Percentiles rank a stretch among this genome's conserved stretches.
Evolutionary conservation across 2,329 filamentous ascomycete species (phyloP).

Genomic region (Cercospora beticola): DNA sequence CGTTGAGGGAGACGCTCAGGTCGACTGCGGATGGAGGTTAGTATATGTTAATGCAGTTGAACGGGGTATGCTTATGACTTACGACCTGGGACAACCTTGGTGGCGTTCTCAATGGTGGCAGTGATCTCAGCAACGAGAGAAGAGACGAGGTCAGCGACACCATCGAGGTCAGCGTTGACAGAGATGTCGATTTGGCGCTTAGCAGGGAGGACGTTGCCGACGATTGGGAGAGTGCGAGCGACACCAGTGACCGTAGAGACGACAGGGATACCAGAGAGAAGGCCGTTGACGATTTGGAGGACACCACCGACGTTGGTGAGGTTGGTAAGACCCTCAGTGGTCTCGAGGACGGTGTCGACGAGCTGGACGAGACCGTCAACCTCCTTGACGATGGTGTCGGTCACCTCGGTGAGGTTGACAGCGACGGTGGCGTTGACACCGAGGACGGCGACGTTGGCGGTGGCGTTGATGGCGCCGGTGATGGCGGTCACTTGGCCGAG

Average conservation of each 20-base stretch:
- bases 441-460: constrained; percentile 4
- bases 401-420: constrained; percentile 9
- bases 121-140: constrained; percentile 18
- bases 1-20: constrained; percentile 6
- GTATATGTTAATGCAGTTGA: not conserved
- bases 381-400: constrained; percentile 5
- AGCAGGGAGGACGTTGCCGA: constrained; percentile 1
- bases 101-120: constrained; percentile 14
- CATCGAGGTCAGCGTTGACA: constrained; percentile 5
- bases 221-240: not conserved
- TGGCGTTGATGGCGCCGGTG: constrained; percentile 16
- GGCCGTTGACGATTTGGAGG: not conserved
- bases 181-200: constrained; percentile 10
- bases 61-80: not conserved
- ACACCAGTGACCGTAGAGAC: constrained; percentile 1
- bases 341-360: constrained; percentile 5
- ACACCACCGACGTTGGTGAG: constrained; percentile 7
- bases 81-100: constrained; percentile 17
- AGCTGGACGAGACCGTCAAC: constrained; percentile 2
- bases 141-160: constrained; percentile 16
- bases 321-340: not conserved
- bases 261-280: not conserved
- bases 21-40: constrained; percentile 4
- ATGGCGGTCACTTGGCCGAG: constrained; percentile 12
- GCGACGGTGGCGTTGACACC: constrained; percentile 12